phyloP scores from a whole-genome alignment of 2,329 filamentous ascomycete genomes.

The Furcasterigmium sp. region DNA sequence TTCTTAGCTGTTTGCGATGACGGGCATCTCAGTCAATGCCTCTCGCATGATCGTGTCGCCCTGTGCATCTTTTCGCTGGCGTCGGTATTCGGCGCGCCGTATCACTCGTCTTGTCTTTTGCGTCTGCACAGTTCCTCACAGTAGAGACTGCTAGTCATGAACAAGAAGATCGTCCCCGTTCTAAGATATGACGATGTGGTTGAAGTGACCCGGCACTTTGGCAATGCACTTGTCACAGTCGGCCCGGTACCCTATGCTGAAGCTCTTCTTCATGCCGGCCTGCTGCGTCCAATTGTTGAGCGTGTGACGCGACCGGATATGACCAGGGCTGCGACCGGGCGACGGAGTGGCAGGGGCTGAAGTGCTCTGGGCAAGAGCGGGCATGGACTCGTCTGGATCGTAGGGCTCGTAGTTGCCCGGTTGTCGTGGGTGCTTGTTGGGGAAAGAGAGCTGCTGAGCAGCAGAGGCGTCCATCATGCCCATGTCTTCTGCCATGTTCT shows the following conservation, averaged over 20 bases:
- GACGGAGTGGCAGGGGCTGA: slow-evolving; percentile 29
- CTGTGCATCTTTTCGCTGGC: no score
- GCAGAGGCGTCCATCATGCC: slow-evolving; percentile 24
- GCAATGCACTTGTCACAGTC: slow-evolving; percentile 74
- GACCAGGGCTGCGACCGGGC: slow-evolving; percentile 43
- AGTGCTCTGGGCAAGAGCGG: slow-evolving; percentile 10
- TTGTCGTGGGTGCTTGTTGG: not conserved
- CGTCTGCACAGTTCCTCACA: no score
- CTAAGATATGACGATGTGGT: slow-evolving; percentile 68
- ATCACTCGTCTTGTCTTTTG: no score
- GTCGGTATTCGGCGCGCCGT: no score
- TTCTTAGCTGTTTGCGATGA: no score
- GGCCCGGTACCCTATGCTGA: slow-evolving; percentile 73
- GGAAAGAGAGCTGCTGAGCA: not conserved
- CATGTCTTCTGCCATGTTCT: slow-evolving; percentile 11
- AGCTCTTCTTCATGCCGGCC: slow-evolving; percentile 62
- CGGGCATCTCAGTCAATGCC: no score
- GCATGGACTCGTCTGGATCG: slow-evolving; percentile 14
- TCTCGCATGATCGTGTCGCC: no score
- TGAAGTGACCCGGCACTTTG: slow-evolving; percentile 75
- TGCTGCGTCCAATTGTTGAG: slow-evolving; percentile 56
- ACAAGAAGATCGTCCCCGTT: slow-evolving; percentile 5
- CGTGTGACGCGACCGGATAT: slow-evolving; percentile 54
- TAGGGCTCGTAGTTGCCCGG: not conserved
- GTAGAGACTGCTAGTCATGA: no score